Evolutionary conservation across 352 stramenopile species (phyloP), one percentile per base, ranked within the genome.

Genomic region (Blastocystis sp.): DNA sequence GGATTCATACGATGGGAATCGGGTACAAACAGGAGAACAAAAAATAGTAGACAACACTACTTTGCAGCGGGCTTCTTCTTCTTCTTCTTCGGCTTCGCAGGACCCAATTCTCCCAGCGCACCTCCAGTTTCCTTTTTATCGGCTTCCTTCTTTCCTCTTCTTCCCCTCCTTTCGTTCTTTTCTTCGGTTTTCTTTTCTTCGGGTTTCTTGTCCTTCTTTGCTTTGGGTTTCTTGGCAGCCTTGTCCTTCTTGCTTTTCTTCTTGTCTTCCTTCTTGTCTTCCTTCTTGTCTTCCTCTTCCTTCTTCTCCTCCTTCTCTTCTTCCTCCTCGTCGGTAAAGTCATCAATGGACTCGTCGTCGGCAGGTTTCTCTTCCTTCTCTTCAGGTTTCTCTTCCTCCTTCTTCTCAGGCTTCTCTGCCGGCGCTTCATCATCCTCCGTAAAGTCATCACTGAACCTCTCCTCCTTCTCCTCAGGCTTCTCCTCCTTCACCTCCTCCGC

Each of bases 31-130:
- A 56, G 0, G 65, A 67, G 21, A 67, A 14, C 28, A 69, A 66
- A 84, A 40, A 84, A 23, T n/a, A 60, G 48, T n/a, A 62, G 38
- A 84, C 60, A 84, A 45, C 28, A 84, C n/a, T 67, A 84, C 41
- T 84, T 84, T 21, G 74, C 74, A 52, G 43, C 21, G 34, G 60
- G 2, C 43, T 84, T 84, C 66, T 77, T 77, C 60, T 84, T 84
- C 71, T 59, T 67, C 19, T 70, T 38, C 52, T 84, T 84, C 41
- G 66, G 66, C 53, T 84, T 84, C 10, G 56, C 52, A 45, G 53
- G 53, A 53, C 74, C 74, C 60, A 84, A 52, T 41, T 84, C 53
- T 48, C 48, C 56, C 43, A 84, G 34, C 7, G 17, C 28, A 60
- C 67, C 64, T 43, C 10, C 59, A 60, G 17, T 21, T 34, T 78